phyloP scores from a whole-genome alignment of 164 flowering plant genomes.

The Dillenia turbinata region DNA sequence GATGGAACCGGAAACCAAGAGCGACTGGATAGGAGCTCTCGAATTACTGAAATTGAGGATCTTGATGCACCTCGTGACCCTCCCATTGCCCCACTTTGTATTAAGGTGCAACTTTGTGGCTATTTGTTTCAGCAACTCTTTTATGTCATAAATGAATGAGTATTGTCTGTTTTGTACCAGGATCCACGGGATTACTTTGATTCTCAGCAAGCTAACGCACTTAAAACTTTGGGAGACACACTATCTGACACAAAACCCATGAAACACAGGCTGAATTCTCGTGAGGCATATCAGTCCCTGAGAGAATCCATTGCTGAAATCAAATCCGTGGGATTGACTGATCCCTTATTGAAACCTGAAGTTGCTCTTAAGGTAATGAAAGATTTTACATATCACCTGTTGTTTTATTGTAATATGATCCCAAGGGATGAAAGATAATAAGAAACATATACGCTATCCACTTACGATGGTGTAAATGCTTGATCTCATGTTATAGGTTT shows the following conservation, averaged over 20 bases:
- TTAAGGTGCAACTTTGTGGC: conserved; percentile 54
- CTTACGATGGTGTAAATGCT: not conserved
- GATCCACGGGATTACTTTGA: conserved; percentile 98
- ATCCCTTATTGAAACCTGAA: conserved; percentile 66
- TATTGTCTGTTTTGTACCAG: conserved; percentile 32
- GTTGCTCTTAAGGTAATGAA: conserved; percentile 61
- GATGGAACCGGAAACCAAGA: conserved; percentile 41
- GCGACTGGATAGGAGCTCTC: conserved; percentile 40
- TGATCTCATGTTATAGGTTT: conserved; percentile 42
- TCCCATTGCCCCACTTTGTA: conserved; percentile 82
- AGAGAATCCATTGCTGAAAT: conserved; percentile 51
- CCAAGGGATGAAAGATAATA: no score
- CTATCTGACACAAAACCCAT: conserved; percentile 33
- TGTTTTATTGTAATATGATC: no score
- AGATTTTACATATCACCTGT: not conserved
- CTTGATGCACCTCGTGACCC: conserved; percentile 68
- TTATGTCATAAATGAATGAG: not conserved
- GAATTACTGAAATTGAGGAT: conserved; percentile 84
- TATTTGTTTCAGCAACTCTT: conserved; percentile 5
- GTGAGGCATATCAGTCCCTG: conserved; percentile 65
- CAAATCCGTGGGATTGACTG: conserved; percentile 50
- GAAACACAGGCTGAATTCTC: conserved; percentile 42
- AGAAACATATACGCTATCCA: not conserved
- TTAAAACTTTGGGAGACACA: conserved; percentile 55
- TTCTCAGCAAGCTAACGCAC: conserved; percentile 91